phyloP scores from a whole-genome alignment of 1,139 yeast species.

The Pneumocystis canis region DNA sequence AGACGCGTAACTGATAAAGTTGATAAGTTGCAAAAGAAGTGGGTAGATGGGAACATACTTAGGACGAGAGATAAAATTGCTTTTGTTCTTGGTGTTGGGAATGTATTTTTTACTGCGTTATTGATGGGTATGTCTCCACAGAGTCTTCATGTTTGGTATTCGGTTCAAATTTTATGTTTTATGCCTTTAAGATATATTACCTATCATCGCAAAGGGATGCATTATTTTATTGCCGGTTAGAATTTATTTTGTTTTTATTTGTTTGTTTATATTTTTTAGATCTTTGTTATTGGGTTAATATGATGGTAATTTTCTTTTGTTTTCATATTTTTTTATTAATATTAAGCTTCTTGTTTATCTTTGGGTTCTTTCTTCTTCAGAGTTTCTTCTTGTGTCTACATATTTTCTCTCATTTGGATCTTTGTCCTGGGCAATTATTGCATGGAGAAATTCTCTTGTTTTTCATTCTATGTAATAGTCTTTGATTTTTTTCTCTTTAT shows the following conservation, averaged over 20 bases:
- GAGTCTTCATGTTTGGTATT: constrained; percentile 62
- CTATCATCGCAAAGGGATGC: constrained; percentile 63
- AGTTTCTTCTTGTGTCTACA: constrained; percentile 59
- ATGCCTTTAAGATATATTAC: constrained; percentile 80
- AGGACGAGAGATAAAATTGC: constrained; percentile 68
- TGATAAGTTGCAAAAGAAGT: constrained; percentile 42
- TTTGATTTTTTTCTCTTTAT: neutral
- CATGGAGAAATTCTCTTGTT: constrained; percentile 91
- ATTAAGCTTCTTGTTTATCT: constrained; percentile 41
- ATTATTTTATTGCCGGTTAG: constrained; percentile 65
- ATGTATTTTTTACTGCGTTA: constrained; percentile 58
- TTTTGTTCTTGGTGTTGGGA: constrained; percentile 57
- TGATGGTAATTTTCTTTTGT: constrained; percentile 25
- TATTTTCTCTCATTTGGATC: constrained; percentile 84
- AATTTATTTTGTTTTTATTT: neutral
- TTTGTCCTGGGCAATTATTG: constrained; percentile 79
- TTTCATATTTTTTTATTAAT: neutral
- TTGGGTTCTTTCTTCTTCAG: constrained; percentile 70
- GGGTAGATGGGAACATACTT: constrained; percentile 27
- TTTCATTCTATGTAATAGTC: constrained; percentile 61
- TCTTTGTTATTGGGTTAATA: constrained; percentile 79
- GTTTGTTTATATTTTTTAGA: constrained; percentile 20
- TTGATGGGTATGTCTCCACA: constrained; percentile 67
- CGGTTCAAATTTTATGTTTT: constrained; percentile 43
- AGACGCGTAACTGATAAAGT: constrained; percentile 27